Base-by-base conservation (phyloP, 345 rosid species). In the Heritiera littoralis region DNA sequence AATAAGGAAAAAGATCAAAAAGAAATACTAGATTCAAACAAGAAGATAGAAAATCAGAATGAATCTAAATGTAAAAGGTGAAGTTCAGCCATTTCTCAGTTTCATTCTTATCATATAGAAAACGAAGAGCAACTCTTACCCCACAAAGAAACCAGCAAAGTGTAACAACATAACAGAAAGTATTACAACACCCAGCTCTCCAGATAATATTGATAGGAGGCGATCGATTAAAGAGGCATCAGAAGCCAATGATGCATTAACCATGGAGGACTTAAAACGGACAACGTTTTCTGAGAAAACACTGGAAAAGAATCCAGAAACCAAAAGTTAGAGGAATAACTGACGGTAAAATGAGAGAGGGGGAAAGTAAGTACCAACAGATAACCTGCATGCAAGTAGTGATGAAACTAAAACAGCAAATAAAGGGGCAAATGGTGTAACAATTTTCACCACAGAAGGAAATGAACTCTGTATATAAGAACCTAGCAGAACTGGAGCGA, bases 361-460 rank as follows among this genome's bases (percentile, higher is more conserved):
- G 56, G 49, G 66, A 63, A 18, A 66, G 17, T 13, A 10, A 64
- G 56, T 9, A 80, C 54, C 32, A 59, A 55, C 54, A 32, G 64
- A 48, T 9, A 45, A 91, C 95, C 91, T 91, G 91, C 92, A 85
- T 28, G 95, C 92, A 73, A 91, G 90, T 51, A 91, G 77, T 7
- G 92, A 87, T 66, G 91, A 82, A 52, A 80, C 17, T 86, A 91
- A 82, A 75, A 90, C 93, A 18, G 92, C 90, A 81, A 84, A 86
- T 15, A 92, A 82, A 0, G 93, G 93, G 3, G 95, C 83, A 43
- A 88, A 87, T 76, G 93, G 93, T 32, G 74, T 85, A 77, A 89
- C 80, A 41, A 40, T 78, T 82, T 84, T 87, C 82, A 88, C 92
- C 3, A 75, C 81, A 5, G 77, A 80, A 20, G 93, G 90, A 84